These are phyloP conservation scores for Monosporascus sp. DNA, from an alignment of 2,329 filamentous ascomycete genomes.

Conservation along the genomic window DNA sequence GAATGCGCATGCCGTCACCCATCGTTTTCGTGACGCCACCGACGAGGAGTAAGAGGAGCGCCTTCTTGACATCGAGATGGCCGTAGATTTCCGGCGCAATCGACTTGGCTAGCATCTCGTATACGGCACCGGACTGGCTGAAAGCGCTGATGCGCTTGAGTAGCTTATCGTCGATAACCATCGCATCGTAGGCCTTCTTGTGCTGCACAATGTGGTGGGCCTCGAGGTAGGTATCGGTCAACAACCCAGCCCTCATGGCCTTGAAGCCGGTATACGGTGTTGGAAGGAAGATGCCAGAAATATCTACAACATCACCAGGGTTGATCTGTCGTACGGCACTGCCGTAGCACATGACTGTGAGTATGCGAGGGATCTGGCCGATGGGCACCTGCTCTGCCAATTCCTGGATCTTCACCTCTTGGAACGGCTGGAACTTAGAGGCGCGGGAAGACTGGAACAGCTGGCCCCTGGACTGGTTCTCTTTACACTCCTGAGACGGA, in stretches of 20 bases:
- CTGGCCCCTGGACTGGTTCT: conserved; percentile 88
- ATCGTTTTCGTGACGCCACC: conserved; percentile 95
- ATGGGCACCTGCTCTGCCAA: conserved; percentile 99
- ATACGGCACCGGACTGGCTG: conserved; percentile 81
- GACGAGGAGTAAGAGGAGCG: conserved; percentile 87
- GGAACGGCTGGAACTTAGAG: conserved; percentile 95
- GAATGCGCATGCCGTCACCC: conserved; percentile 97
- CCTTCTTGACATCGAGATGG: conserved; percentile 96
- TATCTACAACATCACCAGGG: conserved; percentile 89
- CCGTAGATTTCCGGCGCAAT: conserved; percentile 98
- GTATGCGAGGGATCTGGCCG: conserved; percentile 87
- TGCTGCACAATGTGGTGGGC: conserved; percentile 91
- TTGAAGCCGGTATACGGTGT: conserved; percentile 99
- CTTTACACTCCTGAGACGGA: conserved; percentile 81
- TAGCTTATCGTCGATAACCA: conserved; percentile 74
- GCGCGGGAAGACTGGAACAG: conserved; percentile 91
- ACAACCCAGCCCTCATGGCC: conserved; percentile 89
- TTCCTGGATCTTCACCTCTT: conserved; percentile 97
- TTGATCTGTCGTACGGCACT: conserved; percentile 80
- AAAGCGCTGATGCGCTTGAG: conserved; percentile 81
- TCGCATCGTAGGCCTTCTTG: conserved; percentile 96
- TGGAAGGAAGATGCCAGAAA: conserved; percentile 91
- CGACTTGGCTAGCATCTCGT: conserved; percentile 90
- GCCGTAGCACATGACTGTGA: conserved; percentile 87
- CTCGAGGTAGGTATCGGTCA: conserved; percentile 96